A percentile compares a stretch with the other conserved stretches of the same genome.
Conservation (phyloP, 129 eudicot species). For the Pulicaria dysenterica region DNA sequence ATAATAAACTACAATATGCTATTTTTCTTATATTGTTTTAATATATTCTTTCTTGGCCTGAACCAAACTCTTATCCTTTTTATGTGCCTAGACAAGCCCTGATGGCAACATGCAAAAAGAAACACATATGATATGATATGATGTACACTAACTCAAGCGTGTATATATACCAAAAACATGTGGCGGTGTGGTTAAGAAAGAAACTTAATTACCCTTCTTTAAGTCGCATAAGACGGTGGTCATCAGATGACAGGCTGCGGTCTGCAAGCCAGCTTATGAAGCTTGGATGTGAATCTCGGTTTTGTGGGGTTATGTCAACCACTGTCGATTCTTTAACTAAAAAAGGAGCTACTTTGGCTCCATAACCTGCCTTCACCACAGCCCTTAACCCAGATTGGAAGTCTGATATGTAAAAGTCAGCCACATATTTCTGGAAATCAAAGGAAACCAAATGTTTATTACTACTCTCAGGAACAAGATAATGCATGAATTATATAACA, state of each 20-base stretch:
- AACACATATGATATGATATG: neutral
- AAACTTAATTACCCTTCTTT: conserved; percentile 99
- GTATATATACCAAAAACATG: neutral
- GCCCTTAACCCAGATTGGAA: conserved; percentile 94
- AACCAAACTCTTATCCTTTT: no score
- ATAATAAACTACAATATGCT: no score
- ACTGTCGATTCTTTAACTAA: conserved; percentile 75
- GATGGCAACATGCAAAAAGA: neutral
- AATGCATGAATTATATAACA: neutral
- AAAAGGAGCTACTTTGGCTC: conserved; percentile 90
- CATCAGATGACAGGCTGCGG: conserved; percentile 85
- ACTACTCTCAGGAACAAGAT: neutral
- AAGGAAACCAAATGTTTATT: conserved; percentile 18
- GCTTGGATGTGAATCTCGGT: conserved; percentile 62
- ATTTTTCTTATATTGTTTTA: no score
- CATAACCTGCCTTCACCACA: conserved; percentile 91
- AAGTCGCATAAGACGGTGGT: conserved; percentile 86
- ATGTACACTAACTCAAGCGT: conserved; percentile 3
- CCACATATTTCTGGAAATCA: conserved; percentile 72
- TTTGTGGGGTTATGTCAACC: conserved; percentile 66
- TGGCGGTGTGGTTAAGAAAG: neutral
- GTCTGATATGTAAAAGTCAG: conserved; percentile 96
- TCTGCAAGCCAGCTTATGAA: conserved; percentile 92
- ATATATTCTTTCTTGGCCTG: no score
- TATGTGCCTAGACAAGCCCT: no score